Evolutionary conservation across 1,284 basidiomycete genomes (phyloP).

Genomic region (Cutaneotrichosporon spelunceum): DNA sequence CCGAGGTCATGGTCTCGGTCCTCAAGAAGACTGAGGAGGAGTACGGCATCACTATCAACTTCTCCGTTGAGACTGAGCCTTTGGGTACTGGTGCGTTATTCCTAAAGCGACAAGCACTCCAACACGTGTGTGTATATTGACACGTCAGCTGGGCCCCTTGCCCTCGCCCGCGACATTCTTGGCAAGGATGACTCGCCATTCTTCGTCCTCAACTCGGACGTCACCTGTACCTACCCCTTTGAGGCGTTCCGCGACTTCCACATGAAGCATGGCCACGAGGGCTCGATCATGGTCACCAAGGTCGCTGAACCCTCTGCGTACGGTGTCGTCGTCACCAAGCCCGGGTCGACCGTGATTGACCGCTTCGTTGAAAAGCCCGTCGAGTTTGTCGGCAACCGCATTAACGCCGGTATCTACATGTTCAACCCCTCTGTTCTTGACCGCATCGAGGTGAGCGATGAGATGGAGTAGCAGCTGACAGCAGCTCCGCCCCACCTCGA

Average conservation of each 20-base stretch:
- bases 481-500: conserved; percentile 56
- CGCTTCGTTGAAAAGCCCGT: conserved; percentile 59
- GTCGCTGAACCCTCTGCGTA: conserved; percentile 58
- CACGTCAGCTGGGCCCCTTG: conserved; percentile 55
- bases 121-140: not conserved
- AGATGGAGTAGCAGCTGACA: conserved; percentile 9
- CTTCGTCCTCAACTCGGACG: conserved; percentile 59
- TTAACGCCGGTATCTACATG: conserved; percentile 60
- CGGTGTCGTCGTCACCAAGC: conserved; percentile 57
- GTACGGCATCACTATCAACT: conserved; percentile 57
- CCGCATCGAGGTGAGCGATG: conserved; percentile 53
- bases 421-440: conserved; percentile 57
- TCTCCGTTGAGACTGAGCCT: conserved; percentile 57
- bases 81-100: conserved; percentile 54
- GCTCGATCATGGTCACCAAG: conserved; percentile 59
- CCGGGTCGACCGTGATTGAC: conserved; percentile 55
- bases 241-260: conserved; percentile 57
- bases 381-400: conserved; percentile 58
- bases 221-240: conserved; percentile 58
- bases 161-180: conserved; percentile 56
- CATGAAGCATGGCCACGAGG: conserved; percentile 55
- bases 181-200: conserved; percentile 58
- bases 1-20: conserved; percentile 57
- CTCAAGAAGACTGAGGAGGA: conserved; percentile 57
- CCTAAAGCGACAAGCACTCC: not conserved